A percentile compares a stretch with the other conserved stretches of the same genome.
Evolutionary conservation across 163 green algal genomes (phyloP).

Genomic region (Chlorella variabilis): DNA sequence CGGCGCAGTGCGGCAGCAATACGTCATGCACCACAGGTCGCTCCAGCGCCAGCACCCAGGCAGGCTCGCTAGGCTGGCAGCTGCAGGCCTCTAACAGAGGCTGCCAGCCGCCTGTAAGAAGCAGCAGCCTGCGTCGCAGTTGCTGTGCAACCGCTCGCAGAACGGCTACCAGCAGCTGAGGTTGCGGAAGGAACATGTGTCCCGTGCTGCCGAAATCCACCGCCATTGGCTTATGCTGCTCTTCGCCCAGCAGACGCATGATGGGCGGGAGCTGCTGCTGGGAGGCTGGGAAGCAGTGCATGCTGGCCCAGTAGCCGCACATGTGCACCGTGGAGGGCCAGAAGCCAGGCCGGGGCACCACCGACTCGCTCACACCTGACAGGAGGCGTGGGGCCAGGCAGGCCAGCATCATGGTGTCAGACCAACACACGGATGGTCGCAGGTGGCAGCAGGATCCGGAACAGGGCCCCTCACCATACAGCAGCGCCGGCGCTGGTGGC

Average conservation of each 20-base stretch:
- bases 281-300: neutral
- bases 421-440: too few relatives aligned
- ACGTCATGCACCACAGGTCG: constrained; percentile 64
- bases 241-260: neutral
- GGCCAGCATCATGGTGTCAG: neutral
- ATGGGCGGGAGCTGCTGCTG: constrained; percentile 1
- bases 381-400: neutral
- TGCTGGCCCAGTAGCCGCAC: constrained; percentile 60
- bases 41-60: constrained; percentile 24
- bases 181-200: constrained; percentile 59
- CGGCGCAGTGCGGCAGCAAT: constrained; percentile 78
- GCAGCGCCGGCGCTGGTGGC: constrained; percentile 47
- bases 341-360: constrained; percentile 54
- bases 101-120: constrained; percentile 53
- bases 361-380: constrained; percentile 55
- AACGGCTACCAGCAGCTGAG: constrained; percentile 37
- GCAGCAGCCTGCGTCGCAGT: constrained; percentile 24
- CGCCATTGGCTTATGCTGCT: constrained; percentile 30
- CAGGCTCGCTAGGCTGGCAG: neutral
- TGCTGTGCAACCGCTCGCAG: constrained; percentile 34
- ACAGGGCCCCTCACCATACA: constrained; percentile 59
- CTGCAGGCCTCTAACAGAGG: constrained; percentile 20
- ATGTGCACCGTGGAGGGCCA: constrained; percentile 54
- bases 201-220: constrained; percentile 75
- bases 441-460: too few relatives aligned